phyloP scores from a whole-genome alignment of 2,329 filamentous ascomycete species.

The Davidsoniella virescens region DNA sequence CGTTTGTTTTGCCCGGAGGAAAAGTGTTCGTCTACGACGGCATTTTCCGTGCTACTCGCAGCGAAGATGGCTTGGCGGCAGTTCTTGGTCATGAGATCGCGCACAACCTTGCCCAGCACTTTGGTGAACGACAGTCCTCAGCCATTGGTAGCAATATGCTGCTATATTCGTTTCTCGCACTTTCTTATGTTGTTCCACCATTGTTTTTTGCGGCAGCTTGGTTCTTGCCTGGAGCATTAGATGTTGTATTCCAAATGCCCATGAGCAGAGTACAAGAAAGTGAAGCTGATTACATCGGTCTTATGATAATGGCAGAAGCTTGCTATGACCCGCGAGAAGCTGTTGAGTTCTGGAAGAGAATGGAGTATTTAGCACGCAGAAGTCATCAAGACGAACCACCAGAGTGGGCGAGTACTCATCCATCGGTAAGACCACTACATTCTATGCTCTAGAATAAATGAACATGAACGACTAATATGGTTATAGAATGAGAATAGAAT shows the following conservation, averaged over 20 bases:
- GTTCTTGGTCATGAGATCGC: conserved; percentile 69
- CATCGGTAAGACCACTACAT: conserved; percentile 37
- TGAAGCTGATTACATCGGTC: conserved; percentile 65
- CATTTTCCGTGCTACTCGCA: conserved; percentile 48
- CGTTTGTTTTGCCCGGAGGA: conserved; percentile 62
- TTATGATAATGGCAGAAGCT: conserved; percentile 69
- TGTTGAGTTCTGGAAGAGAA: conserved; percentile 48
- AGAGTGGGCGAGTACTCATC: conserved; percentile 63
- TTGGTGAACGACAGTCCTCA: conserved; percentile 44
- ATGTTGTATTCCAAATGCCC: conserved; percentile 49
- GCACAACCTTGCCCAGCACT: conserved; percentile 55
- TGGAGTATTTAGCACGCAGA: conserved; percentile 34
- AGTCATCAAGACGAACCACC: conserved; percentile 34
- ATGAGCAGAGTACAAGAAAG: conserved; percentile 56
- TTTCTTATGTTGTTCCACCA: conserved; percentile 29
- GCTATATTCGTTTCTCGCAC: conserved; percentile 31
- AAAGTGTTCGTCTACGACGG: conserved; percentile 70
- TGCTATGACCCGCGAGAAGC: conserved; percentile 59
- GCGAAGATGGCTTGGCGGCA: conserved; percentile 54
- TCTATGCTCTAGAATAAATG: neutral
- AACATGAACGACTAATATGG: neutral
- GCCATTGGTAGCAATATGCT: conserved; percentile 36
- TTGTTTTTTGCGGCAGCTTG: conserved; percentile 26
- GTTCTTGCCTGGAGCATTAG: conserved; percentile 33
- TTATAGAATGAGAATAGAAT: conserved; percentile 44